Evolutionary conservation across 1,139 yeast genomes (phyloP).

Genomic region (Hyphopichia buzzinii): DNA sequence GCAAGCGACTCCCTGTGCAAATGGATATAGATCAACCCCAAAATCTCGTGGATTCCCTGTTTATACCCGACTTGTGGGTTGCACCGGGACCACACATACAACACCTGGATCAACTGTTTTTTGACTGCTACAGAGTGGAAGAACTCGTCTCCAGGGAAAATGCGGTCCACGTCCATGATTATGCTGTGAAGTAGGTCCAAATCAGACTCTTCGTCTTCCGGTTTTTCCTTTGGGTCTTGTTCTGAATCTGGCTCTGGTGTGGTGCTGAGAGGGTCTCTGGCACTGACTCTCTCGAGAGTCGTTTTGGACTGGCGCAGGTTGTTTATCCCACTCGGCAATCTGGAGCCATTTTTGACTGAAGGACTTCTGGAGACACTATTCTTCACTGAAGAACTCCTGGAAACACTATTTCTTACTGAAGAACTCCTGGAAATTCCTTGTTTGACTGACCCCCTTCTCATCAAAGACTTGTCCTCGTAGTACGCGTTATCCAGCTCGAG

Average conservation of each 20-base stretch:
- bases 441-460: conserved; percentile 12
- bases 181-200: conserved; percentile 41
- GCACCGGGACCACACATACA: conserved; percentile 54
- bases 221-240: neutral
- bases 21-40: conserved; percentile 57
- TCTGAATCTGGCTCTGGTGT: neutral
- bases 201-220: conserved; percentile 9
- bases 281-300: conserved; percentile 5
- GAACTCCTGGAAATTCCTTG: conserved; percentile 4
- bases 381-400: conserved; percentile 1
- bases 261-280: neutral
- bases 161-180: conserved; percentile 60
- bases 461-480: conserved; percentile 18
- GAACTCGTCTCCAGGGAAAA: conserved; percentile 59
- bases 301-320: neutral
- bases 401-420: conserved; percentile 3
- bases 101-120: conserved; percentile 46
- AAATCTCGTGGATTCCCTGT: conserved; percentile 70
- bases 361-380: neutral
- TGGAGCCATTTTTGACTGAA: too few relatives aligned
- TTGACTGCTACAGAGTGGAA: conserved; percentile 36
- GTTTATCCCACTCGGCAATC: too few relatives aligned
- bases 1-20: conserved; percentile 39
- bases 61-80: conserved; percentile 56
- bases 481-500: conserved; percentile 31